Conservation (phyloP, 495 filamentous ascomycete species). For the Trichoderma asperelloides region DNA sequence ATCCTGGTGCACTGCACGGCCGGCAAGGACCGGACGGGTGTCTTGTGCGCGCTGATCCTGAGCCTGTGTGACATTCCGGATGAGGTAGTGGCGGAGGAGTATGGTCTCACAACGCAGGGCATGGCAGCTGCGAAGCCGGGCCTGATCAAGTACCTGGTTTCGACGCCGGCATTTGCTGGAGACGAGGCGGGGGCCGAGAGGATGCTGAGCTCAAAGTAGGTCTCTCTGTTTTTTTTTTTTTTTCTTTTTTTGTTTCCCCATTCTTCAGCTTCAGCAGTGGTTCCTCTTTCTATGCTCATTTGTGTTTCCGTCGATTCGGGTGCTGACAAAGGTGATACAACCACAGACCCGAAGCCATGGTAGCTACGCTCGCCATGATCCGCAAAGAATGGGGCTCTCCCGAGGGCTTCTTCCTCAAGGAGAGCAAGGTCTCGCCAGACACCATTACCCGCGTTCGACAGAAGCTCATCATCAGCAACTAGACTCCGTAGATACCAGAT, state of each 20-base stretch:
- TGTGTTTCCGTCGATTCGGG: too few species aligned
- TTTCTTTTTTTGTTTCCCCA: not conserved
- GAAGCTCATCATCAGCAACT: constrained; percentile 36
- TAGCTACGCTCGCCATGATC: constrained; percentile 41
- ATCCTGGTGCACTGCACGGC: constrained; percentile 29
- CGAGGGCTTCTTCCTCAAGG: constrained; percentile 44
- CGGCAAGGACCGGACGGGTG: constrained; percentile 47
- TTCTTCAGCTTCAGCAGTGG: too few species aligned
- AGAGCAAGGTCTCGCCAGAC: constrained; percentile 42
- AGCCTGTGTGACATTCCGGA: constrained; percentile 47
- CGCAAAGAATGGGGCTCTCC: constrained; percentile 45
- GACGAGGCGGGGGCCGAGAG: constrained; percentile 36
- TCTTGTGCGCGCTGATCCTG: constrained; percentile 51
- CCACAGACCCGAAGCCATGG: constrained; percentile 44
- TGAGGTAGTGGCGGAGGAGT: constrained; percentile 51
- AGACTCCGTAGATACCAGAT: not conserved
- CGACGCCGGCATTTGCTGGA: constrained; percentile 31
- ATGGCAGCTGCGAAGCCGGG: constrained; percentile 32
- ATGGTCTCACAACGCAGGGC: constrained; percentile 50
- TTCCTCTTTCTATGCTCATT: too few species aligned
- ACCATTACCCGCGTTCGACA: constrained; percentile 39
- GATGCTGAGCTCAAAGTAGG: constrained; percentile 44
- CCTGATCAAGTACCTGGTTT: constrained; percentile 36
- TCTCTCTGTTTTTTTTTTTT: constrained; percentile 10
- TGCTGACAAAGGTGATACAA: constrained; percentile 12